These are phyloP conservation scores for Vigna hirtella DNA, from an alignment of 306 rosid species.

Conservation along the genomic window DNA sequence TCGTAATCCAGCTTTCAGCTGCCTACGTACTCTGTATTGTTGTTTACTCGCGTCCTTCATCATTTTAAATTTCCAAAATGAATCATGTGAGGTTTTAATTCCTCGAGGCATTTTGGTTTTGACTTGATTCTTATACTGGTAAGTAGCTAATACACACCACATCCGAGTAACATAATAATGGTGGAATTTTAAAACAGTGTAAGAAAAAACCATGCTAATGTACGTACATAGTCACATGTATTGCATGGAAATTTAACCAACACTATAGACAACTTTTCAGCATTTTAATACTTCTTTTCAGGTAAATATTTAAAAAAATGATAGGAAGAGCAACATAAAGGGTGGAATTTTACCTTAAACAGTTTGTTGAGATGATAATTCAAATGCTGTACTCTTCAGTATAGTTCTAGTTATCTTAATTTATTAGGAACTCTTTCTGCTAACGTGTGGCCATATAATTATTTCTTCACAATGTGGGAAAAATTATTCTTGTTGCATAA, in stretches of 20 bases:
- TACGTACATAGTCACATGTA: not conserved
- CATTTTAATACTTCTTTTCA: slow-evolving; percentile 12
- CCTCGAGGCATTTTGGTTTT: slow-evolving; percentile 28
- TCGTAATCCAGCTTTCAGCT: slow-evolving; percentile 25
- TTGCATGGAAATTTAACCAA: slow-evolving; percentile 19
- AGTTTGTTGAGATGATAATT: slow-evolving; percentile 25
- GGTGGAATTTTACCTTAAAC: slow-evolving; percentile 2
- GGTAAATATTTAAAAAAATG: slow-evolving; percentile 22
- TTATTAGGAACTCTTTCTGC: slow-evolving; percentile 20
- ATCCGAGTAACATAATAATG: not conserved
- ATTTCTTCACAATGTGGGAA: slow-evolving; percentile 27
- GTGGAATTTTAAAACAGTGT: slow-evolving; percentile 13
- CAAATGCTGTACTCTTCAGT: slow-evolving; percentile 14
- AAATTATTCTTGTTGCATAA: slow-evolving; percentile 30
- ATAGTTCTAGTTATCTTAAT: slow-evolving; percentile 23
- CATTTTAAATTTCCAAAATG: slow-evolving; percentile 39
- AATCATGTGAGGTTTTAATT: slow-evolving; percentile 31
- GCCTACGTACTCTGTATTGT: slow-evolving; percentile 35
- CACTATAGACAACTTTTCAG: not conserved
- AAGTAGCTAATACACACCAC: slow-evolving; percentile 26
- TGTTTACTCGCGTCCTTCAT: slow-evolving; percentile 35
- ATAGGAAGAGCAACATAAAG: not conserved
- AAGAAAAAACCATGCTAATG: not conserved
- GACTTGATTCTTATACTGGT: slow-evolving; percentile 19
- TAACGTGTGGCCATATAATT: slow-evolving; percentile 4